These are phyloP conservation scores for Pyrus communis DNA, from an alignment of 306 rosid genomes.

Conservation along the genomic window DNA sequence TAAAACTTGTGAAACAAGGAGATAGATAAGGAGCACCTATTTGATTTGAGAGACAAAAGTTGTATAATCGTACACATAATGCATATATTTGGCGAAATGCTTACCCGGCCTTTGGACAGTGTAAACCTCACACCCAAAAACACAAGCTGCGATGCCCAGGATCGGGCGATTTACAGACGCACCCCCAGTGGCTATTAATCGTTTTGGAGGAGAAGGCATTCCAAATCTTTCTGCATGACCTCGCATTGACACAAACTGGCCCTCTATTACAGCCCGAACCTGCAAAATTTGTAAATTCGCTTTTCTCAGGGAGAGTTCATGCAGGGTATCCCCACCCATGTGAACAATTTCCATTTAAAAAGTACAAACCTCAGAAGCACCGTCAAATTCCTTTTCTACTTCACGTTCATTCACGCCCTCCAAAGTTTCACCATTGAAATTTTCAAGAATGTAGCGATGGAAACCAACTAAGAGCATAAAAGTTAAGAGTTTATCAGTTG, in stretches of 20 bases:
- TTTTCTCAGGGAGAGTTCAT: neutral
- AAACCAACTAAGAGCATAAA: conserved; percentile 53
- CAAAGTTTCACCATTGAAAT: conserved; percentile 41
- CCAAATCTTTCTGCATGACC: conserved; percentile 97
- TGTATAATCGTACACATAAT: neutral
- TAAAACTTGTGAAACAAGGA: neutral
- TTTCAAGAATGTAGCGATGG: conserved; percentile 67
- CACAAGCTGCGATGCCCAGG: conserved; percentile 65
- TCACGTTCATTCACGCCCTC: conserved; percentile 48
- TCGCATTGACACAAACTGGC: conserved; percentile 85
- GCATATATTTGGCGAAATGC: neutral
- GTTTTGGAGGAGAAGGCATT: conserved; percentile 88
- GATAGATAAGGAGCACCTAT: no score
- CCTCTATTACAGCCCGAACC: conserved; percentile 82
- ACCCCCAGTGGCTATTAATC: conserved; percentile 96
- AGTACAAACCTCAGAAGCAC: conserved; percentile 76
- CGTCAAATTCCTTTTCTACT: conserved; percentile 73
- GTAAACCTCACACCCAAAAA: conserved; percentile 83
- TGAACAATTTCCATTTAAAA: neutral
- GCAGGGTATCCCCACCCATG: conserved; percentile 1
- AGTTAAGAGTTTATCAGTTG: neutral
- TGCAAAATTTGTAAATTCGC: conserved; percentile 21
- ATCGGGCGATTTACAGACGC: conserved; percentile 77
- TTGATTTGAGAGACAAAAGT: neutral
- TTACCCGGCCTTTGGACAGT: conserved; percentile 92